Percentiles rank a stretch among this genome's conserved stretches.
Evolutionary conservation across 2,329 filamentous ascomycete genomes (phyloP).

Genomic region (Fusarium camptoceras): DNA sequence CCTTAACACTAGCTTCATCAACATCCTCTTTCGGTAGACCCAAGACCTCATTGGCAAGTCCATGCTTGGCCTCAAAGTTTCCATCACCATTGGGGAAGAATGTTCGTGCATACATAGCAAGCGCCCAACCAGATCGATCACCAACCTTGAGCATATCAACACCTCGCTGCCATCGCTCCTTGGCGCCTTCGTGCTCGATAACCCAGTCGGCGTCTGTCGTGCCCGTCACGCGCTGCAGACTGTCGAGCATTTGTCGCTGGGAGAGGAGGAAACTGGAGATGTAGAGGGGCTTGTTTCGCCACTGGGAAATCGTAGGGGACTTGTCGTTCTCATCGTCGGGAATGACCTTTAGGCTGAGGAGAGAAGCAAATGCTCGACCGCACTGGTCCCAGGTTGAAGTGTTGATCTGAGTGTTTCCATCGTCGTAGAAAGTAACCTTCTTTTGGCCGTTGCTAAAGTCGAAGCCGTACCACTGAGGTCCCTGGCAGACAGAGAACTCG

Average conservation of each 20-base stretch:
- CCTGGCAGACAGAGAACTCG: conserved; percentile 61
- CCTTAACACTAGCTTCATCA: conserved; percentile 65
- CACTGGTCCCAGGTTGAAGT: conserved; percentile 70
- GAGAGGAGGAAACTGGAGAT: conserved; percentile 67
- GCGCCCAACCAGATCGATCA: conserved; percentile 56
- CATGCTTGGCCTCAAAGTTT: conserved; percentile 55
- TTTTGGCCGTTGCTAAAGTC: conserved; percentile 55
- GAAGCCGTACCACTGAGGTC: conserved; percentile 59
- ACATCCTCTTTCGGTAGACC: conserved; percentile 68
- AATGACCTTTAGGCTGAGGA: conserved; percentile 60
- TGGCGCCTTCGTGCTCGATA: conserved; percentile 60
- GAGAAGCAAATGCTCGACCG: conserved; percentile 64
- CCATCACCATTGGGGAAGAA: conserved; percentile 61
- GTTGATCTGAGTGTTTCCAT: conserved; percentile 67
- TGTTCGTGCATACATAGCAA: conserved; percentile 65
- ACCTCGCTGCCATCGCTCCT: conserved; percentile 62
- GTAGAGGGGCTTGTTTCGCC: conserved; percentile 60
- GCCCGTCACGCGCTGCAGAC: conserved; percentile 67
- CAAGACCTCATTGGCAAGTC: conserved; percentile 62
- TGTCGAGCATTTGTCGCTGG: conserved; percentile 74
- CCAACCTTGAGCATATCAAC: conserved; percentile 57
- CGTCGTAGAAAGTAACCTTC: conserved; percentile 62
- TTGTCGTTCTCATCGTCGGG: conserved; percentile 53
- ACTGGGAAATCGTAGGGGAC: conserved; percentile 48
- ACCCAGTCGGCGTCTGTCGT: conserved; percentile 64